phyloP scores from a whole-genome alignment of 1,284 basidiomycete genomes.

The Vanrija pseudolonga region DNA sequence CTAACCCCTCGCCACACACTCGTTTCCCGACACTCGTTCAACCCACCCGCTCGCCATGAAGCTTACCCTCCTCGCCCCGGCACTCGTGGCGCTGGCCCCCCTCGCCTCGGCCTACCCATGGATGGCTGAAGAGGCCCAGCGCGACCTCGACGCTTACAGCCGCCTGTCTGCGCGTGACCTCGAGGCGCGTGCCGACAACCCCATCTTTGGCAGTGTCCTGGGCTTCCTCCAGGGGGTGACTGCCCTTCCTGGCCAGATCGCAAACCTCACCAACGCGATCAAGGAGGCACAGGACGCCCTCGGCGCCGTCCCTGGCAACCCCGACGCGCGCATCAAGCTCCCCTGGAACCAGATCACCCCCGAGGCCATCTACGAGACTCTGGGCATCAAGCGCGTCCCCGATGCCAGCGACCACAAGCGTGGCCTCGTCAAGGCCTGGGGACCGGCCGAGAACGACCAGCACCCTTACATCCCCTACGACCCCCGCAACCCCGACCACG shows the following conservation, averaged over 20 bases:
- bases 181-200: no score
- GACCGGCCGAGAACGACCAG: slow-evolving; percentile 6
- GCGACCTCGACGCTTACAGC: no score
- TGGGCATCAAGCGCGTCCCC: neutral
- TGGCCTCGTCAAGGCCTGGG: slow-evolving; percentile 1
- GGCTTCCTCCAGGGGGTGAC: neutral
- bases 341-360: neutral
- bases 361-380: neutral
- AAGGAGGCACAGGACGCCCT: neutral
- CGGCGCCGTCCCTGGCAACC: neutral
- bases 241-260: neutral
- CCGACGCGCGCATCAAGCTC: neutral
- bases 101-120: no score
- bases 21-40: no score
- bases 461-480: slow-evolving; percentile 25
- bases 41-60: no score
- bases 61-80: no score
- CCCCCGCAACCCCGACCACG: slow-evolving; percentile 20
- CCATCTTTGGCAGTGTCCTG: no score
- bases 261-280: neutral
- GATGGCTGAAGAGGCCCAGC: no score
- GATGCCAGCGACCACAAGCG: neutral
- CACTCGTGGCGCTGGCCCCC: no score
- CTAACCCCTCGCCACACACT: no score
- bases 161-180: no score